These are phyloP conservation scores for Dioscorea alata DNA, from an alignment of 106 monocot species.

Conservation along the genomic window DNA sequence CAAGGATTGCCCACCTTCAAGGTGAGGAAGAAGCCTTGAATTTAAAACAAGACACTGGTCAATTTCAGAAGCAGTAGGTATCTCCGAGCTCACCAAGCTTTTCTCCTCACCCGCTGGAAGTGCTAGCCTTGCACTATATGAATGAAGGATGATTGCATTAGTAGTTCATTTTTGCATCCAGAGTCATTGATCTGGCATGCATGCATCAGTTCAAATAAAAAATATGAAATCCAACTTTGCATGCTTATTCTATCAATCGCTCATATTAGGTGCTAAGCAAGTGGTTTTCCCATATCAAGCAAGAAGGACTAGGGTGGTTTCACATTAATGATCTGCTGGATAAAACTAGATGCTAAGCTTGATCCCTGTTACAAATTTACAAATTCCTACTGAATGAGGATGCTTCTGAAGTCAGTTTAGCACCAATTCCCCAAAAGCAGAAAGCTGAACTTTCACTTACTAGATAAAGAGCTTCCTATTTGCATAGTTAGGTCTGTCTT, in stretches of 20 bases:
- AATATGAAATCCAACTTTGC: background rate
- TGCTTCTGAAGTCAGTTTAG: no score
- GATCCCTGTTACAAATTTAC: no score
- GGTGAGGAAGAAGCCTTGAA: conserved; percentile 25
- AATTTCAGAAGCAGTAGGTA: conserved; percentile 10
- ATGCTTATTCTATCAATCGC: background rate
- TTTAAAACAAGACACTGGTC: background rate
- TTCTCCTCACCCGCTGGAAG: conserved; percentile 61
- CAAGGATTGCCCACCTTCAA: conserved; percentile 16
- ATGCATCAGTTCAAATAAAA: background rate
- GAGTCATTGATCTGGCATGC: background rate
- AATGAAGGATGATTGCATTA: conserved; percentile 9
- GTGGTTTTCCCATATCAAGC: background rate
- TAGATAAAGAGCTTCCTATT: no score
- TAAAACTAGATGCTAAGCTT: background rate
- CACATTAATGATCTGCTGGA: background rate
- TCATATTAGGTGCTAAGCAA: background rate
- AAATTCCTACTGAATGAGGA: no score
- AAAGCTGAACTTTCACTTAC: no score
- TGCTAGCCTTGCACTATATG: conserved; percentile 60
- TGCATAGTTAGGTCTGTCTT: background rate
- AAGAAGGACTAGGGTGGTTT: background rate
- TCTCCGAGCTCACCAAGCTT: conserved; percentile 20
- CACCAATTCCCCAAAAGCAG: no score
- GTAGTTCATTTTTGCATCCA: background rate